Conservation (phyloP, 2,329 filamentous ascomycete genomes). For the Aspergillus ustus region DNA sequence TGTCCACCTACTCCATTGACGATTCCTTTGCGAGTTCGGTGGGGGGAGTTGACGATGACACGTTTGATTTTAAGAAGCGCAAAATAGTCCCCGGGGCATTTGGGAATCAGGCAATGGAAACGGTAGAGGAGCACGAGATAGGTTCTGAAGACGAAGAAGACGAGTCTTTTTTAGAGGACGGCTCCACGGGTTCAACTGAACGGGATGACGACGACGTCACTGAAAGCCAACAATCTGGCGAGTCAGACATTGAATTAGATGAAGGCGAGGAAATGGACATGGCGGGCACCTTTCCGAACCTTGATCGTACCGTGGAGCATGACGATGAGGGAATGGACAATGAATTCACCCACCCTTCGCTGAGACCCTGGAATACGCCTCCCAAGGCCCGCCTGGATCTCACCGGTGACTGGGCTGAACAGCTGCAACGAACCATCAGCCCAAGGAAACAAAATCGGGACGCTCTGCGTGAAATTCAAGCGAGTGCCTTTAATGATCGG, state of each 20-base stretch:
- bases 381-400: constrained; percentile 58
- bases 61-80: constrained; percentile 60
- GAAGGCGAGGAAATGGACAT: constrained; percentile 78
- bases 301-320: constrained; percentile 77
- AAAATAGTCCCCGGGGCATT: constrained; percentile 78
- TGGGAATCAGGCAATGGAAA: constrained; percentile 64
- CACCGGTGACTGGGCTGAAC: constrained; percentile 89
- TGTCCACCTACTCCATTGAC: constrained; percentile 46
- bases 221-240: constrained; percentile 60
- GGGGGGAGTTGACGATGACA: constrained; percentile 56
- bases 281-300: constrained; percentile 76
- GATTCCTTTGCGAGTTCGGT: constrained; percentile 47
- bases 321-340: constrained; percentile 54
- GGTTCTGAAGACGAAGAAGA: constrained; percentile 39
- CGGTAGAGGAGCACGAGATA: constrained; percentile 54
- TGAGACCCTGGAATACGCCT: constrained; percentile 52
- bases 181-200: constrained; percentile 80
- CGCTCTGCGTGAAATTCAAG: constrained; percentile 69
- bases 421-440: constrained; percentile 91
- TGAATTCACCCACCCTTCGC: constrained; percentile 46
- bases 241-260: constrained; percentile 66
- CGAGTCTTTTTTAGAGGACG: constrained; percentile 90
- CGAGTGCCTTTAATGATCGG: constrained; percentile 59
- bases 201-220: constrained; percentile 59
- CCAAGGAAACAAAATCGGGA: constrained; percentile 88